phyloP scores from a whole-genome alignment of 176 grass and related monocot genomes.

The Phyllostachys edulis region DNA sequence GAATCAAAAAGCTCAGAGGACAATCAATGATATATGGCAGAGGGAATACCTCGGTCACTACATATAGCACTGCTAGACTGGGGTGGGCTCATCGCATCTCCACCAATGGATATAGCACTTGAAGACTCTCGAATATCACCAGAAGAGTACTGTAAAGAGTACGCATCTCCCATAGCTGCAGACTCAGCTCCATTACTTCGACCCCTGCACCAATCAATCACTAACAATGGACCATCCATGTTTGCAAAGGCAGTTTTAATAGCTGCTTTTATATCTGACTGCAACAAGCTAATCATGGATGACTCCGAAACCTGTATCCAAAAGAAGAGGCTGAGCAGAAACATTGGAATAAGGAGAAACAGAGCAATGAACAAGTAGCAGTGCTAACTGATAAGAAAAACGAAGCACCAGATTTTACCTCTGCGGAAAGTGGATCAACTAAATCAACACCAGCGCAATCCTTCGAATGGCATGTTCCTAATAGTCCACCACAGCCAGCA shows the following conservation, averaged over 20 bases:
- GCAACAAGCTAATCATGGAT: slow-evolving; percentile 80
- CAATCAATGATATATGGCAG: neutral
- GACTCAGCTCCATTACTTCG: slow-evolving; percentile 54
- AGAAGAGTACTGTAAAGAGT: slow-evolving; percentile 60
- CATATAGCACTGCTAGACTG: slow-evolving; percentile 31
- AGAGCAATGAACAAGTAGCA: slow-evolving; percentile 3
- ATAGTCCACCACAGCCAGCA: slow-evolving; percentile 90
- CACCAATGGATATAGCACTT: slow-evolving; percentile 50
- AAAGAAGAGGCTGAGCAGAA: slow-evolving; percentile 32
- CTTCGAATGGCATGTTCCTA: slow-evolving; percentile 86
- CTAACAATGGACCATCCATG: slow-evolving; percentile 87
- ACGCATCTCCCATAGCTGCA: slow-evolving; percentile 48
- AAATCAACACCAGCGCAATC: slow-evolving; percentile 91
- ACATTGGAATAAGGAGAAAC: slow-evolving; percentile 19
- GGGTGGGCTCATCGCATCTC: slow-evolving; percentile 74
- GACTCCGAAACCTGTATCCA: slow-evolving; percentile 71
- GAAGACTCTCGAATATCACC: slow-evolving; percentile 60
- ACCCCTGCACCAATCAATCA: slow-evolving; percentile 94
- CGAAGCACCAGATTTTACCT: slow-evolving; percentile 56
- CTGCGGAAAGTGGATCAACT: slow-evolving; percentile 90
- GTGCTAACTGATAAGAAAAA: neutral
- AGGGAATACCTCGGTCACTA: slow-evolving; percentile 54
- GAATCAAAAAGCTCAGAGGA: slow-evolving; percentile 26
- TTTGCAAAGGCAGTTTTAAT: slow-evolving; percentile 83
- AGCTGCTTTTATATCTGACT: slow-evolving; percentile 84